Base-by-base conservation (phyloP, 225 moss, liverwort and hornwort genomes). In the Pseudisothecium myosuroides region DNA sequence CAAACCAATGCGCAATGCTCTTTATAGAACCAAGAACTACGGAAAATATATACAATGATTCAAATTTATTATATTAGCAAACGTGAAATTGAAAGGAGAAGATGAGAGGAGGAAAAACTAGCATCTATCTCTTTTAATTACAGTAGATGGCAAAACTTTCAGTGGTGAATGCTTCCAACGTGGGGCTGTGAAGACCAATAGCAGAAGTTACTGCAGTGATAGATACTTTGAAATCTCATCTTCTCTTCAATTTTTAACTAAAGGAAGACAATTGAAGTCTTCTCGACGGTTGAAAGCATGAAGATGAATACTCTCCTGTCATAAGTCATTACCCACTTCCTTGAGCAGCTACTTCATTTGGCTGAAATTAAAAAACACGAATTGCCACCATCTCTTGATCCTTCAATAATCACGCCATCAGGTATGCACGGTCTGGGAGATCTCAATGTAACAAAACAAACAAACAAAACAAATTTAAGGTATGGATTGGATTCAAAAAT, bases 81-180 rank as follows among this genome's bases (percentile, higher is more conserved):
- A 16, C 0, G 6, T 20, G 9, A 31, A 43, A 81, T 6, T 14
- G 9, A 41, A 29, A 79, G 7, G 3, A 24, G 19, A 41, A 24
- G 29, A 60, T 20, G 31, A 61, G 4, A 19, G 1, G 9, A 81
- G 13, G 10, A 45, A 45, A 81, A 31, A 31, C 6, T 58, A 11
- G 2, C 7, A 41, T 28, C 19, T 37, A 5, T 43, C 9, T 29
- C 8, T 14, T 9, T 28, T 17, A n/a, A 10, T n/a, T 79, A n/a
- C n/a, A n/a, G n/a, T n/a, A 3, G 12, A 80, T 17, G 18, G 4
- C 1, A 0, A 58, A 39, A 41, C 43, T 39, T 29, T 60, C 16
- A 18, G 39, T 0, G 0, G 2, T 11, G 11, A 80, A 2, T 41
- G 19, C 29, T 80, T 80, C 29, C 19, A 80, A 18, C 0, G 0